Evolutionary conservation across 2,329 filamentous ascomycete genomes (phyloP).

Genomic region (Calonectria hongkongensis): DNA sequence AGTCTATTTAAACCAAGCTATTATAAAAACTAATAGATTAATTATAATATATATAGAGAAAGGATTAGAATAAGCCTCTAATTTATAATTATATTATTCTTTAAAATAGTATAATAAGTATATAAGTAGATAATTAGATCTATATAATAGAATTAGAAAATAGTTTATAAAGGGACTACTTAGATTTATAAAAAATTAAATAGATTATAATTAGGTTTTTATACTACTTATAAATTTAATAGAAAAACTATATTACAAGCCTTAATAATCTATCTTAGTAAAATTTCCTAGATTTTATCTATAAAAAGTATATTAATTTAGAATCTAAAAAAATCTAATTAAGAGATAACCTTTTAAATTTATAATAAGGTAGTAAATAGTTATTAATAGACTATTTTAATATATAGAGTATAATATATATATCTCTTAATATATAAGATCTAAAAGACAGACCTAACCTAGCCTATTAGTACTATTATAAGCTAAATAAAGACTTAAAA

Average conservation of each 20-base stretch:
- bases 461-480: neutral
- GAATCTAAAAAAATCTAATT: neutral
- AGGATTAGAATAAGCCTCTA: constrained; percentile 41
- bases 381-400: neutral
- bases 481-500: neutral
- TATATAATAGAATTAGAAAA: no score
- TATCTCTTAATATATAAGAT: neutral
- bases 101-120: no score
- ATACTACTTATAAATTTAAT: no score
- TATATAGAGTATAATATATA: neutral
- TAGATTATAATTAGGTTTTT: no score
- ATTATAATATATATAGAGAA: no score
- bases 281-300: neutral
- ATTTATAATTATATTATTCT: constrained; percentile 41
- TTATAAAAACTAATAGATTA: no score
- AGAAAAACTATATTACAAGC: no score
- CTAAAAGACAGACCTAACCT: neutral
- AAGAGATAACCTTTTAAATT: neutral
- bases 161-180: no score
- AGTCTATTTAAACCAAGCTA: no score
- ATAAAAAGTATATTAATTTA: neutral
- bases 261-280: no score
- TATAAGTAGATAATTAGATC: no score
- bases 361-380: neutral
- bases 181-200: no score